Percentiles rank a stretch among this genome's conserved stretches.
These are phyloP conservation scores for Blastobotrys arbuscula DNA, from an alignment of 1,139 yeast species.

Conservation along the genomic window DNA sequence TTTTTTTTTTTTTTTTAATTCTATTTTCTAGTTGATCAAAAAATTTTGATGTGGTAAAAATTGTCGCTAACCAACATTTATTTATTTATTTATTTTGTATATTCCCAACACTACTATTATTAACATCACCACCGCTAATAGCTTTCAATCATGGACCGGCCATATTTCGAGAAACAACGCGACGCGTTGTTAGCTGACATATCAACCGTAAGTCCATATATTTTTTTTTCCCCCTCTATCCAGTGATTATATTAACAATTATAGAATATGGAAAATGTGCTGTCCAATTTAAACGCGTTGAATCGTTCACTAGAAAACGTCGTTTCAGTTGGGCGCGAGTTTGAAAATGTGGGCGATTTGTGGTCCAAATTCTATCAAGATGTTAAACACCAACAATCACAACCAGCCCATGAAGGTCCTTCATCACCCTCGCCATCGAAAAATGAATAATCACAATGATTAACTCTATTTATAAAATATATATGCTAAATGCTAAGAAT, in stretches of 20 bases:
- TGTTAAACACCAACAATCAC: constrained; percentile 10
- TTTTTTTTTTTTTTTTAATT: background rate
- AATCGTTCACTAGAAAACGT: constrained; percentile 48
- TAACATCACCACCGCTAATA: background rate
- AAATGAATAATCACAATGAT: no score
- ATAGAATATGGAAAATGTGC: constrained; percentile 45
- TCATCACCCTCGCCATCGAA: background rate
- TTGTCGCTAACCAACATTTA: no score
- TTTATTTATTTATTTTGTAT: background rate
- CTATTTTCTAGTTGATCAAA: background rate
- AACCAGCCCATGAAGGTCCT: background rate
- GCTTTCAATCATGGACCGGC: constrained; percentile 1
- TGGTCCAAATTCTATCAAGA: constrained; percentile 50
- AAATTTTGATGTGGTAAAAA: background rate
- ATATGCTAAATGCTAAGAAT: background rate
- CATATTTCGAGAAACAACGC: constrained; percentile 41
- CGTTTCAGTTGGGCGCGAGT: constrained; percentile 50
- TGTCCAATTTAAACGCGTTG: constrained; percentile 45
- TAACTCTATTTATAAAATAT: background rate
- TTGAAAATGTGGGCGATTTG: constrained; percentile 44
- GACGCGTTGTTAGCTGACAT: constrained; percentile 41
- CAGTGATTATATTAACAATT: constrained; percentile 1
- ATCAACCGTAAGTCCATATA: constrained; percentile 25
- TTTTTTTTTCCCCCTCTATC: background rate
- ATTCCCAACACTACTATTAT: background rate